Conservation (phyloP, 768 basidiomycete species). For the Postia placenta region DNA sequence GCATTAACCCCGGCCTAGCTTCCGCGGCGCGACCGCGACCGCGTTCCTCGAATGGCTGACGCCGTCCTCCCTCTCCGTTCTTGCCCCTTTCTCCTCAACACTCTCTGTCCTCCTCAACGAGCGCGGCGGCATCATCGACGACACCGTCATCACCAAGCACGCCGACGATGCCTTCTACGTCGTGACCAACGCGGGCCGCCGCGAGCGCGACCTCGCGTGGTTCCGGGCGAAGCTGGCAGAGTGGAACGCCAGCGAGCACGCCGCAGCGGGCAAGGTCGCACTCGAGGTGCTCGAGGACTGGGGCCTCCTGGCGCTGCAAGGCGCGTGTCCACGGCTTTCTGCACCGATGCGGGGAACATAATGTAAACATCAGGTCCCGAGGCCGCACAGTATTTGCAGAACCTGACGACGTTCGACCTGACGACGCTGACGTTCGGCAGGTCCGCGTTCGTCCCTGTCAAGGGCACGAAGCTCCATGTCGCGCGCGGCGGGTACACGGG, state of each 20-base stretch:
- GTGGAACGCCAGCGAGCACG: slow-evolving; percentile 66
- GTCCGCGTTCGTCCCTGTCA: slow-evolving; percentile 74
- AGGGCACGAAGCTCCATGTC: slow-evolving; percentile 77
- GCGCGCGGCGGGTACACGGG: slow-evolving; percentile 97
- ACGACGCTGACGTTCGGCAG: slow-evolving; percentile 75
- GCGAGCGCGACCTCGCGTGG: slow-evolving; percentile 78
- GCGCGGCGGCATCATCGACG: slow-evolving; percentile 91
- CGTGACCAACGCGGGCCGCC: slow-evolving; percentile 91
- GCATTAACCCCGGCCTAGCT: slow-evolving; percentile 36
- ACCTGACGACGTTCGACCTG: slow-evolving; percentile 70
- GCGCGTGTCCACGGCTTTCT: slow-evolving; percentile 39
- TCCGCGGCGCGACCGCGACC: slow-evolving; percentile 72
- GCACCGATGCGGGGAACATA: not conserved
- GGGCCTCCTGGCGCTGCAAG: slow-evolving; percentile 91
- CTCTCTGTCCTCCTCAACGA: slow-evolving; percentile 88
- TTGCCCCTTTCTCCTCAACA: slow-evolving; percentile 72
- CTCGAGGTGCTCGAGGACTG: slow-evolving; percentile 76
- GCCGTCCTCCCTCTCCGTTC: slow-evolving; percentile 68
- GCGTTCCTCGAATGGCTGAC: slow-evolving; percentile 87
- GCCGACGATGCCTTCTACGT: slow-evolving; percentile 79
- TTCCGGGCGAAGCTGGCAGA: slow-evolving; percentile 59
- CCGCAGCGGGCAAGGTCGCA: slow-evolving; percentile 57
- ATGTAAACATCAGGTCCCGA: slow-evolving; percentile 58
- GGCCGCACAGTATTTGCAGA: slow-evolving; percentile 75
- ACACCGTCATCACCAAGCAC: slow-evolving; percentile 88